Evolutionary conservation across 2,329 filamentous ascomycete genomes (phyloP), one percentile per base, ranked within the genome.

Genomic region (Exophiala bonariae): DNA sequence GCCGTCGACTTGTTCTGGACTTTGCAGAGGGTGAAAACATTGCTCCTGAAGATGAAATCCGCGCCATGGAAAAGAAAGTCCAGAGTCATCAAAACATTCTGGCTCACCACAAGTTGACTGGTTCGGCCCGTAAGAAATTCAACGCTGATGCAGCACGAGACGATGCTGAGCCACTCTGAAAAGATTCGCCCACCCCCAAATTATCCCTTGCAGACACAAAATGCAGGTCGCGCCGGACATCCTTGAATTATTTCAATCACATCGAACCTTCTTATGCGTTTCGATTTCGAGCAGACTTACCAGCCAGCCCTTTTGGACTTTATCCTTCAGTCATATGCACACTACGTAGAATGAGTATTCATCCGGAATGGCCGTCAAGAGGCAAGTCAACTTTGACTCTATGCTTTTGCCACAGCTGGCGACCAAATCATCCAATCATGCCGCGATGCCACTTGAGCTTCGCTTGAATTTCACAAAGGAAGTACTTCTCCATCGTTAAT

Each of bases 11-110:
- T 61, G 89, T 97, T 45, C 78, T 99, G 52, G 89, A 96, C 66
- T 97, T 90, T 72, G 92, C 91, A 31, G 85, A 89, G 62, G 87
- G 86, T 56, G 93, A 97, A 61, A 81, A 88, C 31, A 78, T 93
- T 58, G 91, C 97, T 72, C 85, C 93, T 3, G 93, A 99, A 74
- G 89, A 91, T 70, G 91, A 97, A 72, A 93, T 99, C 65, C 85
- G 87, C 66, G 92, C 89, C 74, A 96, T 99, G 86, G 89, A 95
- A 72, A 87, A 88, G 78, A 99, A 96, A 79, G 86, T 95, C 64
- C 88, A 88, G 53, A 83, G 85, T 51, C 92, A 97, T 73, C 82
- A 87, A 67, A 88, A 95, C 73, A 93, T 91, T 73, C 86, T 97
- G 63, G 87, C 88, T 60, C 75, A 96, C 63, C 89, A 95, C 72